Evolutionary conservation across 768 basidiomycete genomes (phyloP).

Genomic region (Lentinus tigrinus): DNA sequence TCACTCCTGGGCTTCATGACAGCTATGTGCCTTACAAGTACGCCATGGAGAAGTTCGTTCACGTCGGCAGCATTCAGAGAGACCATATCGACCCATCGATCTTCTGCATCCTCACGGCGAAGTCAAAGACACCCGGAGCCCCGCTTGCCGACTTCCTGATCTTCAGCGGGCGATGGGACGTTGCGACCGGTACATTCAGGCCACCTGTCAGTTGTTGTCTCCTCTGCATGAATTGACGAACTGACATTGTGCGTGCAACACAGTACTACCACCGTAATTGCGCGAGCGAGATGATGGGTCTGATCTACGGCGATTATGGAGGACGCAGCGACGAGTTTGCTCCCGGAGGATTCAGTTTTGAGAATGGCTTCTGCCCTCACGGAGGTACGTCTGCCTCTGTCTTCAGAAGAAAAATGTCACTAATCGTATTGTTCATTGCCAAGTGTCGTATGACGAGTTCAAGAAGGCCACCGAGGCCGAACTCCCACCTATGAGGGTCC

Average conservation of each 20-base stretch:
- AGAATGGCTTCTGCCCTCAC: slow-evolving; percentile 64
- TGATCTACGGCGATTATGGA: slow-evolving; percentile 61
- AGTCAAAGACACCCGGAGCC: slow-evolving; percentile 56
- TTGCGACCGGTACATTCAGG: slow-evolving; percentile 55
- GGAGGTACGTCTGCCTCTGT: slow-evolving; percentile 41
- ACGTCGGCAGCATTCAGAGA: slow-evolving; percentile 61
- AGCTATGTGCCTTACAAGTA: slow-evolving; percentile 72
- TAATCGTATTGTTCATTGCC: neutral
- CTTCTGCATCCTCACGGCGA: slow-evolving; percentile 67
- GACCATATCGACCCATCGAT: slow-evolving; percentile 73
- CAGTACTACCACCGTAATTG: slow-evolving; percentile 68
- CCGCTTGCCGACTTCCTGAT: slow-evolving; percentile 65
- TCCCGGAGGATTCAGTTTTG: slow-evolving; percentile 61
- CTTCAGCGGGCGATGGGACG: slow-evolving; percentile 66
- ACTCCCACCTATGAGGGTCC: slow-evolving; percentile 48
- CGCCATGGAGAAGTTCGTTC: slow-evolving; percentile 59
- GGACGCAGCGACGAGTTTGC: slow-evolving; percentile 62
- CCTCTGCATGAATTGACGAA: neutral
- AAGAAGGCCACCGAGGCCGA: slow-evolving; percentile 55
- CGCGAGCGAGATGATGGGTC: slow-evolving; percentile 63
- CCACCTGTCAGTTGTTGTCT: slow-evolving; percentile 45
- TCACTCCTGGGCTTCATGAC: neutral
- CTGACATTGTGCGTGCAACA: neutral
- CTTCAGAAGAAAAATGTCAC: neutral
- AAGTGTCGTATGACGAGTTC: slow-evolving; percentile 61